Base-by-base conservation (phyloP, 306 rosid genomes). In the Citrullus amarus region DNA sequence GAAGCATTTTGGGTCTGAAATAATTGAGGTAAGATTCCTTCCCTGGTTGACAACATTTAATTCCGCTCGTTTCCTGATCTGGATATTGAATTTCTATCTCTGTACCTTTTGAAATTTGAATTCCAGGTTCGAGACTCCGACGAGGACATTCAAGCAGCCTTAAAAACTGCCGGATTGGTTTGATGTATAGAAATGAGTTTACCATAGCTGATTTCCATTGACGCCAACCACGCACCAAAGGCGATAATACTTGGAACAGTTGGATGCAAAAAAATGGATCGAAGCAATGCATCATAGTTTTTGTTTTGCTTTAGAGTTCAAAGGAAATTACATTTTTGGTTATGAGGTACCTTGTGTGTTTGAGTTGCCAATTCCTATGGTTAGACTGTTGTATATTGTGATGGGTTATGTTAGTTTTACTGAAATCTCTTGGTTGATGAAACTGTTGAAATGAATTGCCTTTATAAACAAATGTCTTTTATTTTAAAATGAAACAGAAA, bases 131-230 rank as follows among this genome's bases (percentile, higher is more conserved):
- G 77, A 43, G 79, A 86, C 44, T 84, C 79, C 18, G 80, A 81
- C 22, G 91, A 90, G 56, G 89, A 85, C 15, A 88, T 82, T 60
- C 80, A 88, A 83, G 84, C 46, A 9, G 97, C 92, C 78, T 88
- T 92, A 30, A 86, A 82, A 80, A 83, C 81, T 18, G 91, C 93
- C 25, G 97, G 97, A 67, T 85, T 90, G 57, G 51, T 90, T 48
- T 78, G 50, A 77, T 79, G 82, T 74, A 13, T 32, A 38, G 14
- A 55, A 38, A 18, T 9, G 11, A 75, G 20, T 75, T 72, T 72
- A 51, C 34, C 39, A 25, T 70, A 13, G 39, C 13, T 28, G 22
- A 44, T 70, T 8, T 22, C 9, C n/a, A 12, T 25, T 70, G 76
- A 70, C 13, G 8, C 13, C 55, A 15, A 70, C 7, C 20, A 22